Evolutionary conservation across 2,329 filamentous ascomycete genomes (phyloP).

Genomic region (Aspergillus intermedius): DNA sequence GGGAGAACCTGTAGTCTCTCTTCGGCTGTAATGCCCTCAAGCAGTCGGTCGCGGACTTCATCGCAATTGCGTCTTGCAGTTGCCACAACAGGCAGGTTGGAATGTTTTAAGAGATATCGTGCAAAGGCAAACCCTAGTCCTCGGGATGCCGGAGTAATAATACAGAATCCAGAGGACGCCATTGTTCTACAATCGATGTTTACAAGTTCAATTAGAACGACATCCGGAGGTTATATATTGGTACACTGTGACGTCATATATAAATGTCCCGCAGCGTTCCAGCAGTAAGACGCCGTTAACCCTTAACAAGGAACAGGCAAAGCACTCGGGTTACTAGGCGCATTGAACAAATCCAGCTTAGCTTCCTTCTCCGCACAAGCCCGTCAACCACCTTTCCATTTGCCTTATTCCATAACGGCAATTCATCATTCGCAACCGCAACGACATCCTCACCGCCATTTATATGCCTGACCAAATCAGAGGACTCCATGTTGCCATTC

Average conservation of each 20-base stretch:
- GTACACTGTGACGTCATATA: not conserved
- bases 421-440: constrained; percentile 39
- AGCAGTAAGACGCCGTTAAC: not conserved
- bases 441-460: constrained; percentile 40
- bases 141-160: constrained; percentile 53
- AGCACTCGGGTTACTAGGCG: not conserved
- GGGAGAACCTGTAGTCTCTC: constrained; percentile 47
- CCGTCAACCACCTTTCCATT: constrained; percentile 36
- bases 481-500: constrained; percentile 35
- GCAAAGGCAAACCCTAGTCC: constrained; percentile 59
- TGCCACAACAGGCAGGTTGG: constrained; percentile 52
- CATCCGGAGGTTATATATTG: not conserved
- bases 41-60: constrained; percentile 43
- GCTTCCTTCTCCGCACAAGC: constrained; percentile 38
- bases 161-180: constrained; percentile 1
- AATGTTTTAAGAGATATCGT: constrained; percentile 51
- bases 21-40: constrained; percentile 43
- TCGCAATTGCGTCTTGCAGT: constrained; percentile 52
- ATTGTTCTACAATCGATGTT: not conserved
- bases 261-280: not conserved
- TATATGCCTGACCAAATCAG: constrained; percentile 38
- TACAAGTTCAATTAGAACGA: not conserved
- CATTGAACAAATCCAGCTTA: constrained; percentile 40
- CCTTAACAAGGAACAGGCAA: constrained; percentile 6
- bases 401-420: constrained; percentile 45